Evolutionary conservation across 345 rosid genomes (phyloP), one percentile per base, ranked within the genome.

Genomic region (Tarenaya hassleriana): DNA sequence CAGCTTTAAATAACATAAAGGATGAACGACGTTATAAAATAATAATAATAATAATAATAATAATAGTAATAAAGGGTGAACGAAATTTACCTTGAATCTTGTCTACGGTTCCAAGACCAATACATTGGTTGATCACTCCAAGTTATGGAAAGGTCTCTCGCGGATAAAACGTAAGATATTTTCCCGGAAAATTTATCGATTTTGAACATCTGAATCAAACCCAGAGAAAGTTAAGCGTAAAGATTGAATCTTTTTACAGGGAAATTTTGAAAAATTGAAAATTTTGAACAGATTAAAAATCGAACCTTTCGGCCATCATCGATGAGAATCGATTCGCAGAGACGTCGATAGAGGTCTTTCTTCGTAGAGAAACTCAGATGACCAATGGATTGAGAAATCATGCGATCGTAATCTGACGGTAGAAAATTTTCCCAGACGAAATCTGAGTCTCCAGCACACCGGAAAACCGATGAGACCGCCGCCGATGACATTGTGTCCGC

Each of bases 71-170:
- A 11, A n/a, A n/a, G n/a, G n/a, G n/a, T n/a, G 29, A 24, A 24
- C 13, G 18, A 21, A 51, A 7, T 2, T n/a, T 47, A 82, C 94
- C 88, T 81, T 47, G 95, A 86, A 50, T 74, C 70, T 34, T 84
- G 62, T 13, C 48, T 47, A 13, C 63, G 70, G 8, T 38, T 56
- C 95, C 94, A 90, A 8, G 29, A 21, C 97, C 95, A 90, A 33
- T 71, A 58, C 64, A 56, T 57, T 6, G 88, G 75, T 44, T 77
- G 72, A 24, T 63, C 40, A 55, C 90, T 71, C 88, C 84, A 69
- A 4, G 83, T 67, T 44, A 90, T 86, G 0, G 76, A 66, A 66
- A 86, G 84, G 53, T 80, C 81, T 63, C 83, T 83, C 8, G 97
- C 78, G 3, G 95, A 86, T 17, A 90, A 15, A 43, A 80, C 5